These are phyloP conservation scores for Oemleria cerasiformis DNA, from an alignment of 306 rosid genomes.

Conservation along the genomic window DNA sequence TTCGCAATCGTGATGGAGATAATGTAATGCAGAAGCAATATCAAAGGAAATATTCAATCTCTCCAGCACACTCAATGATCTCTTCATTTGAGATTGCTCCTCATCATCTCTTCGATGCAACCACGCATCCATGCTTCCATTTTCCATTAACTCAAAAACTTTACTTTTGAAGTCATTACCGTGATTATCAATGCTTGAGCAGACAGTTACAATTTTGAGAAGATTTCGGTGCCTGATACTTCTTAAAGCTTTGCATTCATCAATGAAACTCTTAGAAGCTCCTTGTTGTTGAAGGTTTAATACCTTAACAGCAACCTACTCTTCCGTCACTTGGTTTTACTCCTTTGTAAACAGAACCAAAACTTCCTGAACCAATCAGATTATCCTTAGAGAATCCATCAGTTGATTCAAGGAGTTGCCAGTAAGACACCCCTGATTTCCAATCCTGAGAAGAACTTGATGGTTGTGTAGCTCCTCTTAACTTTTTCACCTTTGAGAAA, in stretches of 20 bases:
- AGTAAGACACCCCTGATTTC: not conserved
- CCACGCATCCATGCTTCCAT: slow-evolving; percentile 32
- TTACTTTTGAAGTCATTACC: slow-evolving; percentile 33
- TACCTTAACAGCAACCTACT: not conserved
- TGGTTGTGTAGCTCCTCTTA: not conserved
- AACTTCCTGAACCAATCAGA: not conserved
- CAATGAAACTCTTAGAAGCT: not conserved
- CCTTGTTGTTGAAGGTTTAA: not conserved
- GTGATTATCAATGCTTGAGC: slow-evolving; percentile 18
- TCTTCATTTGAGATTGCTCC: not conserved
- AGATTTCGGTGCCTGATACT: slow-evolving; percentile 34
- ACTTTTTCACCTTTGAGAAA: not conserved
- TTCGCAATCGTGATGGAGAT: not conserved
- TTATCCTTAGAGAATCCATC: not conserved
- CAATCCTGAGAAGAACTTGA: slow-evolving; percentile 7
- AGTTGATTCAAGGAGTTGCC: not conserved
- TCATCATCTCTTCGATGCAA: slow-evolving; percentile 16
- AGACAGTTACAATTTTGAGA: slow-evolving; percentile 31
- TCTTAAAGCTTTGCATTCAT: slow-evolving; percentile 4
- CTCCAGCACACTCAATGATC: too few relatives aligned
- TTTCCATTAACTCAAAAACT: slow-evolving; percentile 35
- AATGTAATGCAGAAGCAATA: slow-evolving; percentile 18
- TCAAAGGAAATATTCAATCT: slow-evolving; percentile 29
- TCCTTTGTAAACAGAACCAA: not conserved
- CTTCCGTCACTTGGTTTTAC: not conserved